Percentiles rank a stretch among this genome's conserved stretches.
phyloP scores from a whole-genome alignment of 73 alveolate genomes.

The Blepharisma japonicum region DNA sequence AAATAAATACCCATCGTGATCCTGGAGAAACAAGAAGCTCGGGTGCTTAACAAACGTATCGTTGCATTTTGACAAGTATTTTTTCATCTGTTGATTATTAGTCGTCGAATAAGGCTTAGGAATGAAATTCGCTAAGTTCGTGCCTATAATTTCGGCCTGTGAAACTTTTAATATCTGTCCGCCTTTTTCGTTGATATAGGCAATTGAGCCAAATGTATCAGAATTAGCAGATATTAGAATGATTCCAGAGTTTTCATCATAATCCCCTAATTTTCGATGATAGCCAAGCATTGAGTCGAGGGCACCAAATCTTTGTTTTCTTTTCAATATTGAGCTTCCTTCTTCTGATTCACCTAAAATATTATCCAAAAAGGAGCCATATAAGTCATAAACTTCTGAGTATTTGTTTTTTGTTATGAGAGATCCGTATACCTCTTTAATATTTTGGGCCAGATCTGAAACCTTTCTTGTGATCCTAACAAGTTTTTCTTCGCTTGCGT shows the following conservation, averaged over 20 bases:
- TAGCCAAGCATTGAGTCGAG: too few species aligned
- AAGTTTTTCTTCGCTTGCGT: too few species aligned
- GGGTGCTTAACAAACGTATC: background rate
- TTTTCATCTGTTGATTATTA: background rate
- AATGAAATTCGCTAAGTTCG: background rate
- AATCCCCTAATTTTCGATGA: background rate
- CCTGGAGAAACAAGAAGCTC: background rate
- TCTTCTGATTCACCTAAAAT: too few species aligned
- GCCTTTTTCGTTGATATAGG: background rate
- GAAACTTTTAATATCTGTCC: background rate
- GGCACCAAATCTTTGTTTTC: too few species aligned
- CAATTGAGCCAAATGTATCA: background rate
- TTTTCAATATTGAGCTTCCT: too few species aligned
- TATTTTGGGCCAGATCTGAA: too few species aligned
- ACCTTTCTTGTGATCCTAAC: too few species aligned
- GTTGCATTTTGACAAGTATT: background rate
- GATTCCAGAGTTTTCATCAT: background rate
- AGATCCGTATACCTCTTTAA: too few species aligned
- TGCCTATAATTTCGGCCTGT: background rate
- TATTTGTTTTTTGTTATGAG: too few species aligned
- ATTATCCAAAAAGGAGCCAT: too few species aligned
- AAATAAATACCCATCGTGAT: background rate
- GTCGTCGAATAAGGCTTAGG: background rate
- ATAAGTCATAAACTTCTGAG: too few species aligned
- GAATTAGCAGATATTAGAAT: background rate